Evolutionary conservation across 2,329 filamentous ascomycete species (phyloP).

Genomic region (Colletotrichum sp.): DNA sequence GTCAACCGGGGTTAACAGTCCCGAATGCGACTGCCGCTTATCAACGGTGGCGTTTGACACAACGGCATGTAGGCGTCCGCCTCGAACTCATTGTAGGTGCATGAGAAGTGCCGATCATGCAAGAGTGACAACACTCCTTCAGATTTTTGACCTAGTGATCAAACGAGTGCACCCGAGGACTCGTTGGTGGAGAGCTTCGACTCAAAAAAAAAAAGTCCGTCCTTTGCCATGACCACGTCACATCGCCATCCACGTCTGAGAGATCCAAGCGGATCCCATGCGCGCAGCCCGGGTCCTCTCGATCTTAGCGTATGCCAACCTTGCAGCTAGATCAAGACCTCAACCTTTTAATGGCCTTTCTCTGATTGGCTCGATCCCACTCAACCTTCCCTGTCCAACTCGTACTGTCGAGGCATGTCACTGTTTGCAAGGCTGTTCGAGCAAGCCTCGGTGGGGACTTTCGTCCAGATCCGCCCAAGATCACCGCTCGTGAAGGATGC

Average conservation of each 20-base stretch:
- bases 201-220: background rate
- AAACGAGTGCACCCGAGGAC: background rate
- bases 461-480: background rate
- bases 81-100: background rate
- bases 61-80: background rate
- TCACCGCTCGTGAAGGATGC: background rate
- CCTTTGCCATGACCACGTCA: slow-evolving; percentile 10
- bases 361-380: background rate
- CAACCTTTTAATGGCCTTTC: background rate
- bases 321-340: background rate
- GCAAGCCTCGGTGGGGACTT: background rate
- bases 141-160: background rate
- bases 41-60: background rate
- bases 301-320: slow-evolving; percentile 8
- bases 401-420: background rate
- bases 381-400: background rate
- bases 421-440: background rate
- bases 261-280: slow-evolving; percentile 16
- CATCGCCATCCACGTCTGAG: slow-evolving; percentile 3
- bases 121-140: background rate
- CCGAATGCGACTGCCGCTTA: background rate
- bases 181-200: background rate
- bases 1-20: background rate
- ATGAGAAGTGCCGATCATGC: background rate
- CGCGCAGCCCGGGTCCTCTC: background rate